Conservation (phyloP, 768 basidiomycete genomes). For the Kwoniella bestiolae region DNA sequence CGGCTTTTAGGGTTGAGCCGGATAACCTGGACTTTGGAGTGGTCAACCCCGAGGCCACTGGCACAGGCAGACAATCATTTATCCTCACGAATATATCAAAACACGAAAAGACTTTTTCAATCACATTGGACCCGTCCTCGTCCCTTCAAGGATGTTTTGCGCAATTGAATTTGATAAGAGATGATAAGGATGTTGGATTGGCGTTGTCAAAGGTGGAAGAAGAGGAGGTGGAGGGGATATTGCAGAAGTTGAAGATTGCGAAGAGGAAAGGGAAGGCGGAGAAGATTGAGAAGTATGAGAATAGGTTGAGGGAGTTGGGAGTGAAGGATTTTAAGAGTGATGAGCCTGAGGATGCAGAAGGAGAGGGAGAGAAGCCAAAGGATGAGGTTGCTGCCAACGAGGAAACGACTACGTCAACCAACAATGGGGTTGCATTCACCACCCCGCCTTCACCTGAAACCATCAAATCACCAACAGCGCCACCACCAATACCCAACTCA, state of each 20-base stretch:
- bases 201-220: constrained; percentile 51
- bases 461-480: neutral
- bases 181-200: constrained; percentile 43
- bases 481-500: neutral
- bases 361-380: neutral
- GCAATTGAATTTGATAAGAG: constrained; percentile 31
- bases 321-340: constrained; percentile 19
- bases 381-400: neutral
- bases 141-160: constrained; percentile 14
- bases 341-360: constrained; percentile 1
- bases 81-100: constrained; percentile 52
- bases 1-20: constrained; percentile 48
- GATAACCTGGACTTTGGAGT: constrained; percentile 42
- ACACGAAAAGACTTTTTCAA: constrained; percentile 44
- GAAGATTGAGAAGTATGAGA: constrained; percentile 51
- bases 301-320: constrained; percentile 47
- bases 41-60: constrained; percentile 10
- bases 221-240: constrained; percentile 50
- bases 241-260: constrained; percentile 56
- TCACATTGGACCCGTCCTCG: constrained; percentile 28
- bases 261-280: constrained; percentile 52
- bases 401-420: neutral
- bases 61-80: constrained; percentile 33
- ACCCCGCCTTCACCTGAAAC: neutral
- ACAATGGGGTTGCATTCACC: too few species aligned